phyloP scores from a whole-genome alignment of 202 grass and related monocot species.

The Hordeum pubiflorum region DNA sequence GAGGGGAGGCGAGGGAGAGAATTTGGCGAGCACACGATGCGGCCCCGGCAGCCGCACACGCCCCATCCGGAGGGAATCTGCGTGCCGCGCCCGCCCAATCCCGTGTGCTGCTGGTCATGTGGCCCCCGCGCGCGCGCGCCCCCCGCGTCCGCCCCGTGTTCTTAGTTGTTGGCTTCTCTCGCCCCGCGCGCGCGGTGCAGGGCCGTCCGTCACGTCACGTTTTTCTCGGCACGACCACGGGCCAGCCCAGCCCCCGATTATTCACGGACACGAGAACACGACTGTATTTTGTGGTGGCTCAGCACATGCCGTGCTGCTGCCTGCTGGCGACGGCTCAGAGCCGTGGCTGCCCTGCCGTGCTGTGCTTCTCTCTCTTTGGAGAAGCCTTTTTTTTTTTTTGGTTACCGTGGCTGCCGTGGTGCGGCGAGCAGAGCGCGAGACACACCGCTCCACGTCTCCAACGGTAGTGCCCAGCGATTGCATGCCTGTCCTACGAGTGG shows the following conservation, averaged over 20 bases:
- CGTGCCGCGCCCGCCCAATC: conserved; percentile 21
- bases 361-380: neutral
- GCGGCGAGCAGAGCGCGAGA: neutral
- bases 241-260: neutral
- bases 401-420: neutral
- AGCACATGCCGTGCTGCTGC: neutral
- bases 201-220: conserved; percentile 9
- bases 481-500: neutral
- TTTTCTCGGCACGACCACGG: neutral
- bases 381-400: neutral
- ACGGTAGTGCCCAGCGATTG: neutral
- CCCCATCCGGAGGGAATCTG: conserved; percentile 42
- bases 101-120: conserved; percentile 34
- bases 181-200: no score
- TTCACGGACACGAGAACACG: neutral
- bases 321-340: neutral
- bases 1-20: conserved; percentile 18
- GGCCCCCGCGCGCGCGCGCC: neutral
- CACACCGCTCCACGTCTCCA: no score
- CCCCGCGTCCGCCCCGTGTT: no score
- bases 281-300: neutral
- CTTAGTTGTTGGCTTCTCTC: no score
- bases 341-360: neutral
- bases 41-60: conserved; percentile 43
- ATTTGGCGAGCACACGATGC: conserved; percentile 42